phyloP scores from a whole-genome alignment of 495 filamentous ascomycete species.

The Penicillium bialowiezense region DNA sequence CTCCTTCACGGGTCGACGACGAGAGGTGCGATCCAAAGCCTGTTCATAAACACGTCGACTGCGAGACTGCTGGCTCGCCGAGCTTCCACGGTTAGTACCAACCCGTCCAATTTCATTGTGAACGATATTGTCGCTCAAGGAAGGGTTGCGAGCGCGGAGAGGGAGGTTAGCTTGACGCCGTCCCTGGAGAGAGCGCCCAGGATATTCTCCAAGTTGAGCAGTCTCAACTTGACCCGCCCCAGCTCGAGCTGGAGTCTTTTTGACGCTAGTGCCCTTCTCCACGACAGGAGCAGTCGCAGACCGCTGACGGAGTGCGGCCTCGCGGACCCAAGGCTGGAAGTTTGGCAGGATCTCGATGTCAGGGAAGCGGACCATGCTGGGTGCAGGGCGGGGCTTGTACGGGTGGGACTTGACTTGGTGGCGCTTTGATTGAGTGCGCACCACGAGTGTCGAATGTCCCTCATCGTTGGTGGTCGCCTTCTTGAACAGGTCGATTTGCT shows the following conservation, averaged over 20 bases:
- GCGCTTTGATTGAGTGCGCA: not conserved
- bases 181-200: too few relatives aligned
- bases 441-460: not conserved
- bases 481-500: too few relatives aligned
- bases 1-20: slow-evolving; percentile 11
- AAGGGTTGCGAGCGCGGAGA: too few relatives aligned
- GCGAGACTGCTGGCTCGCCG: slow-evolving; percentile 10
- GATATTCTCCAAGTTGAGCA: too few relatives aligned
- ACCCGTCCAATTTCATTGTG: slow-evolving; percentile 4
- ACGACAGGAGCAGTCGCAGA: not conserved
- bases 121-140: not conserved
- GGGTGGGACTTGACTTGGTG: too few relatives aligned
- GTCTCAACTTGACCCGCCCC: too few relatives aligned
- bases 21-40: not conserved
- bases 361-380: slow-evolving; percentile 42
- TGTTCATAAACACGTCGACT: slow-evolving; percentile 2
- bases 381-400: not conserved
- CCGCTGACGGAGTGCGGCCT: slow-evolving; percentile 3
- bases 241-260: too few relatives aligned
- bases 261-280: too few relatives aligned
- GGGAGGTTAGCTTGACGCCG: too few relatives aligned
- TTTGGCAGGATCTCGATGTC: slow-evolving; percentile 68
- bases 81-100: slow-evolving; percentile 8
- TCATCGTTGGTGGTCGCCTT: not conserved
- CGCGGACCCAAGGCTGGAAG: slow-evolving; percentile 34